phyloP scores from a whole-genome alignment of 1,139 yeast species.

The Saccharomycopsis crataegensis region DNA sequence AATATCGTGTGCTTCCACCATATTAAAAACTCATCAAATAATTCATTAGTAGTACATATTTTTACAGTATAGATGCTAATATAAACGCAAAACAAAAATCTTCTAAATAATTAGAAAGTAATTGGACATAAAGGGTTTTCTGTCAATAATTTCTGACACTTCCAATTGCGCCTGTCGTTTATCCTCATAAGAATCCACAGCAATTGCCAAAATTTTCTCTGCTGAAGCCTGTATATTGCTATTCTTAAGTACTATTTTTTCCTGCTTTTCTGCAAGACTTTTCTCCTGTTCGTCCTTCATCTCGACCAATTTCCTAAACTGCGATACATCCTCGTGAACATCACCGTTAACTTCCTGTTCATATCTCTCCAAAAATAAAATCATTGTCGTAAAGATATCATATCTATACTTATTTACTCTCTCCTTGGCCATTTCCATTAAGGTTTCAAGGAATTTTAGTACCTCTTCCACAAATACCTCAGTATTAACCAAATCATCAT shows the following conservation, averaged over 20 bases:
- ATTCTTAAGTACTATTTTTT: no score
- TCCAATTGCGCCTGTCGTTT: background rate
- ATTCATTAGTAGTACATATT: no score
- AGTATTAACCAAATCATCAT: background rate
- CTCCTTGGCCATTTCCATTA: background rate
- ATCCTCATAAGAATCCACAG: background rate
- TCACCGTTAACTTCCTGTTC: constrained; percentile 1
- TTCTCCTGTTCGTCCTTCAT: background rate
- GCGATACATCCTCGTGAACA: no score
- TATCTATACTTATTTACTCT: constrained; percentile 7
- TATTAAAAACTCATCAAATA: no score
- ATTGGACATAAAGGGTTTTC: background rate
- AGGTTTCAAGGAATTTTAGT: background rate
- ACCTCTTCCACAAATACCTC: background rate
- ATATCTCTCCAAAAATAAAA: constrained; percentile 6
- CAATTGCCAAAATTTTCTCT: background rate
- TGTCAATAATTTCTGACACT: background rate
- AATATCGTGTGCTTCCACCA: no score
- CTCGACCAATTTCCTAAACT: background rate
- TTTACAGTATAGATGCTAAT: no score
- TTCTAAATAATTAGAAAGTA: background rate
- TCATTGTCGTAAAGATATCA: constrained; percentile 9
- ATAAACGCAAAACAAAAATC: no score
- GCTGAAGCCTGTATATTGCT: background rate
- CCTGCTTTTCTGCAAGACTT: background rate